phyloP scores from a whole-genome alignment of 208 protist species.

The Acanthamoeba triangularis region DNA sequence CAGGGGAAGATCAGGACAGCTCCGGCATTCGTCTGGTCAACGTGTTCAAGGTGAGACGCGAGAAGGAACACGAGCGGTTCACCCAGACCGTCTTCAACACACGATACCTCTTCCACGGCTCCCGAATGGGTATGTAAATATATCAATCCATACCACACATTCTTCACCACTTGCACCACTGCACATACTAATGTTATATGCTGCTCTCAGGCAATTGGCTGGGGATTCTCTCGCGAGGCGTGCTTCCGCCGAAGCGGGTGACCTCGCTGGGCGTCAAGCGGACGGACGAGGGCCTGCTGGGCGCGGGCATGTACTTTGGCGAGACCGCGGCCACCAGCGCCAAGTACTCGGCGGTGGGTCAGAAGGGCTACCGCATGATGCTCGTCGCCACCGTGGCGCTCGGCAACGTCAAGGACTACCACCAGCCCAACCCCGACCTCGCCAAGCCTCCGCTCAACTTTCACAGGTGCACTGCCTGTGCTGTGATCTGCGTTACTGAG shows the following conservation, averaged over 20 bases:
- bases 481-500: too few relatives aligned
- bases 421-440: constrained; percentile 68
- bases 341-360: constrained; percentile 73
- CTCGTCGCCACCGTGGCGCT: constrained; percentile 82
- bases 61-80: background rate
- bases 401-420: constrained; percentile 60
- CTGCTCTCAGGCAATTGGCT: constrained; percentile 81
- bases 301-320: constrained; percentile 87
- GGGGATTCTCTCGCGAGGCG: constrained; percentile 83
- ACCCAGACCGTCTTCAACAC: background rate
- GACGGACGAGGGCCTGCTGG: constrained; percentile 84
- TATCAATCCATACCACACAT: background rate
- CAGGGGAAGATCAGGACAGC: background rate
- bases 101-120: background rate
- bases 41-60: background rate
- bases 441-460: constrained; percentile 78
- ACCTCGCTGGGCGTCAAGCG: constrained; percentile 67
- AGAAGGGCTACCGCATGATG: constrained; percentile 62
- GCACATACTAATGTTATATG: constrained; percentile 56
- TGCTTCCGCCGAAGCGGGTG: constrained; percentile 82
- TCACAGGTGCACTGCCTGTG: constrained; percentile 80
- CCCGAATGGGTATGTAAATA: constrained; percentile 17
- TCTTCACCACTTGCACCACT: background rate
- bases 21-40: background rate
- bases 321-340: constrained; percentile 65